Conservation (phyloP, 1,284 basidiomycete species). For the Microbotryomycetes sp. region DNA sequence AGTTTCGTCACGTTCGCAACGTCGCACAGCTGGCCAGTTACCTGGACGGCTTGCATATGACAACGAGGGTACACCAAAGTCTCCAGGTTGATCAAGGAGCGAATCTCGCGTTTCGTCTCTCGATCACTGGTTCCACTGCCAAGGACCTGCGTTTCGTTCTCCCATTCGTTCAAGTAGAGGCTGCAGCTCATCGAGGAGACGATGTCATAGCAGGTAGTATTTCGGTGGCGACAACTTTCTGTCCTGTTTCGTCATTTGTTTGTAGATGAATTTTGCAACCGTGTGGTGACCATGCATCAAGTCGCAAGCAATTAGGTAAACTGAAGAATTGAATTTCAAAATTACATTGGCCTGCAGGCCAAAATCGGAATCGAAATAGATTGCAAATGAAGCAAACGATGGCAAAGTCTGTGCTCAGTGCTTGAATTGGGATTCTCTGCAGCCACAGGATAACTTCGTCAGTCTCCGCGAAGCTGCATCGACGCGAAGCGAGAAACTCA, state of each 20-base stretch:
- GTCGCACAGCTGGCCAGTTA: too few relatives aligned
- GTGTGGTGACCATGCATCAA: too few relatives aligned
- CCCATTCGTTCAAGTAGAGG: neutral
- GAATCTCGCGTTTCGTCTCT: too few relatives aligned
- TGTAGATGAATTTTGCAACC: neutral
- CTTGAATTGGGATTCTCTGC: conserved; percentile 32
- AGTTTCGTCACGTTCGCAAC: too few relatives aligned
- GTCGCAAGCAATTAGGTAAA: too few relatives aligned
- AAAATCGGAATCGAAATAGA: neutral
- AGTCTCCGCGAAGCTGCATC: neutral
- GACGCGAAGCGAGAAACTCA: conserved; percentile 54
- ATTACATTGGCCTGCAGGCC: too few relatives aligned
- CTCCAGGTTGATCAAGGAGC: too few relatives aligned
- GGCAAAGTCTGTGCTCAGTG: conserved; percentile 5
- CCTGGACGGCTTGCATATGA: too few relatives aligned
- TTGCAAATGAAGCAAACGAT: neutral
- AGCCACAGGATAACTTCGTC: neutral
- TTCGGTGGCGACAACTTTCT: neutral
- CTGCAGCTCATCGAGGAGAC: neutral
- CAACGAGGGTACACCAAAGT: too few relatives aligned
- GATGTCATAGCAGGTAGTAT: neutral
- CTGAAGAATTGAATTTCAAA: too few relatives aligned
- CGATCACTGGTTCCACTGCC: neutral
- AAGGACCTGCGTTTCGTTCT: neutral
- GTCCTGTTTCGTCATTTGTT: neutral